Percentiles rank a stretch among this genome's conserved stretches.
Evolutionary conservation across 2,329 filamentous ascomycete genomes (phyloP).

Genomic region (Diaporthe longicolla): DNA sequence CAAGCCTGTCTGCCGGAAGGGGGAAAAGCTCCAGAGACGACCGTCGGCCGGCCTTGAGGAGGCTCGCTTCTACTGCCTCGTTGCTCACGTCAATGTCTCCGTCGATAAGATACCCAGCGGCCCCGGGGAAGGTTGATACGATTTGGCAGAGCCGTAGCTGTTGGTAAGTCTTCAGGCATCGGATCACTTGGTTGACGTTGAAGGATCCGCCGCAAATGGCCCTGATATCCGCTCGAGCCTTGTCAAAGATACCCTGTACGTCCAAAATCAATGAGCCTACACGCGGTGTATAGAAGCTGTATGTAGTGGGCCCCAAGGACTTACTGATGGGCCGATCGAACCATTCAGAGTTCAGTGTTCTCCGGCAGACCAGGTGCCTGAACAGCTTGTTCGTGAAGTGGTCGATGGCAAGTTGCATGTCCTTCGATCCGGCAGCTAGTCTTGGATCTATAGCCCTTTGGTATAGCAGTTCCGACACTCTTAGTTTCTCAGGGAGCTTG

Average conservation of each 20-base stretch:
- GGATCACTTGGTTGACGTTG: constrained; percentile 12
- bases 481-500: neutral
- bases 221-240: constrained; percentile 3
- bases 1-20: neutral
- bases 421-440: neutral
- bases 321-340: constrained; percentile 4
- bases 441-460: neutral
- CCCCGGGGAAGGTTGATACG: neutral
- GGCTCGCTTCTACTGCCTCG: neutral
- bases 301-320: neutral
- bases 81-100: neutral
- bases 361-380: neutral
- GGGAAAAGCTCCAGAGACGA: neutral
- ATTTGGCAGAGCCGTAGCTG: neutral
- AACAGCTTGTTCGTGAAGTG: constrained; percentile 5
- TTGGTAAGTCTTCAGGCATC: neutral
- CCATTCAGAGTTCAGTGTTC: neutral
- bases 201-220: neutral
- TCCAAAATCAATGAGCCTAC: neutral
- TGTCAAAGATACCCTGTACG: constrained; percentile 8
- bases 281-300: neutral
- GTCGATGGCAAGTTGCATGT: neutral
- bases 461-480: neutral
- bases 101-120: neutral
- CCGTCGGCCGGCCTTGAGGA: neutral